phyloP scores from a whole-genome alignment of 495 filamentous ascomycete species.

The Lasiosphaeria hispida region DNA sequence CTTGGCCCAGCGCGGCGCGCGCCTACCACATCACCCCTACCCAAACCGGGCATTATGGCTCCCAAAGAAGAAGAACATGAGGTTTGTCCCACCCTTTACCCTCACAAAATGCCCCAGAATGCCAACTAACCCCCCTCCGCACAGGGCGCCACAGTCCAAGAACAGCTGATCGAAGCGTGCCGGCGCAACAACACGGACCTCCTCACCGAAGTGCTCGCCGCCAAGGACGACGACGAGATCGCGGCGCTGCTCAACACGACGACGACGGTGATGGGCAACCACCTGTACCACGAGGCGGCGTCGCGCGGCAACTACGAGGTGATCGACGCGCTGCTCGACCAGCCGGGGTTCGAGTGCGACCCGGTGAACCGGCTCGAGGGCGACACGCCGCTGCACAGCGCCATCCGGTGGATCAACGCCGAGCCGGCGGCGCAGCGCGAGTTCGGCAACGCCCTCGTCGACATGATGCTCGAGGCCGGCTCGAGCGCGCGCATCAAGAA shows the following conservation, averaged over 20 bases:
- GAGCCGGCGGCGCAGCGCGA: conserved; percentile 55
- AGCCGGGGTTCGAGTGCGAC: conserved; percentile 92
- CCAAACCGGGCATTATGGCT: conserved; percentile 38
- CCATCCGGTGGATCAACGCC: conserved; percentile 78
- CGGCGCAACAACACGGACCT: conserved; percentile 88
- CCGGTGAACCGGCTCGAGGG: conserved; percentile 73
- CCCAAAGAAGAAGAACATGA: conserved; percentile 43
- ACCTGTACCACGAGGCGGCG: conserved; percentile 87
- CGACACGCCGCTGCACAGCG: conserved; percentile 88
- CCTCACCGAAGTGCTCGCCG: conserved; percentile 58
- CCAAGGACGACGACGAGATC: conserved; percentile 46
- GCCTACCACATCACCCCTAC: neutral
- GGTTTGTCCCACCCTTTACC: conserved; percentile 21
- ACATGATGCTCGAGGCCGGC: conserved; percentile 92
- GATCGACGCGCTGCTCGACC: conserved; percentile 90
- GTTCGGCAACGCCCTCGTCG: conserved; percentile 67
- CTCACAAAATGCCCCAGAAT: neutral
- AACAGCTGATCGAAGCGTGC: conserved; percentile 88
- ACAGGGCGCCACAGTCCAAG: conserved; percentile 80
- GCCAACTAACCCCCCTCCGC: neutral
- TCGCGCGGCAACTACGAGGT: conserved; percentile 84
- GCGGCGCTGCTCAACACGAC: conserved; percentile 78
- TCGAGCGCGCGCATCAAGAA: conserved; percentile 51
- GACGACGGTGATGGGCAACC: conserved; percentile 78
- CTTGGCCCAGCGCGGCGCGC: too few species aligned